phyloP scores from a whole-genome alignment of 164 flowering plant species.

The Santalum album region DNA sequence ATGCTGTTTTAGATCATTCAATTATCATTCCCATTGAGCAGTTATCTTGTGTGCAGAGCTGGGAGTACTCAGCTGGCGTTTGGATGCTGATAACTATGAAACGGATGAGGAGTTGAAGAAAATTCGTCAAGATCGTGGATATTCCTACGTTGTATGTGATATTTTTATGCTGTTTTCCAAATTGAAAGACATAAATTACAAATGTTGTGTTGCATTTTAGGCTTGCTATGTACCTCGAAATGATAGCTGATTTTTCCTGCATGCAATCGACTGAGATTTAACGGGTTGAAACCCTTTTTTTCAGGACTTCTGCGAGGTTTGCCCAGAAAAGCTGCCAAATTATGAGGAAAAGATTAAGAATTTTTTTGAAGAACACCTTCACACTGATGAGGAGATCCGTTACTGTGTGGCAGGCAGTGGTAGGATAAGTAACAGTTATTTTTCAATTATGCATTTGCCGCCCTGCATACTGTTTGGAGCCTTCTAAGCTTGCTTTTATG shows the following conservation, averaged over 20 bases:
- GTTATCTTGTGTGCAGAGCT: slow-evolving; percentile 41
- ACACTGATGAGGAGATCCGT: slow-evolving; percentile 98
- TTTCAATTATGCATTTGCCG: neutral
- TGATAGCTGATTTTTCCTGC: too few species aligned
- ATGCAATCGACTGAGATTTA: too few species aligned
- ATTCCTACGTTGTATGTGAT: slow-evolving; percentile 60
- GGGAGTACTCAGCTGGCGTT: slow-evolving; percentile 89
- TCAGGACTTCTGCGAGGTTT: slow-evolving; percentile 83
- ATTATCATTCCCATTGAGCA: neutral
- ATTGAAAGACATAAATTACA: too few species aligned
- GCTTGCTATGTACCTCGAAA: too few species aligned
- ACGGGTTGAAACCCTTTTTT: neutral
- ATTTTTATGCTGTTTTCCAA: slow-evolving; percentile 1
- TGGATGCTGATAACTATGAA: slow-evolving; percentile 89
- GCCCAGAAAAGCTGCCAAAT: slow-evolving; percentile 91
- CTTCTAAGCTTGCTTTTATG: slow-evolving; percentile 4
- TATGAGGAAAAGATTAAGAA: slow-evolving; percentile 90
- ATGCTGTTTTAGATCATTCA: neutral
- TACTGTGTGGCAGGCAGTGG: slow-evolving; percentile 96
- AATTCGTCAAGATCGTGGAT: slow-evolving; percentile 80
- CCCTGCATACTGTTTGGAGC: neutral
- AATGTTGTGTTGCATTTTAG: neutral
- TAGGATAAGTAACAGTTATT: slow-evolving; percentile 20
- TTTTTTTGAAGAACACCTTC: slow-evolving; percentile 95
- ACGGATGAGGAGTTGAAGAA: slow-evolving; percentile 88